Percentiles rank a stretch among this genome's conserved stretches.
Conservation (phyloP, 768 basidiomycete genomes). For the Leccinum obscurum region DNA sequence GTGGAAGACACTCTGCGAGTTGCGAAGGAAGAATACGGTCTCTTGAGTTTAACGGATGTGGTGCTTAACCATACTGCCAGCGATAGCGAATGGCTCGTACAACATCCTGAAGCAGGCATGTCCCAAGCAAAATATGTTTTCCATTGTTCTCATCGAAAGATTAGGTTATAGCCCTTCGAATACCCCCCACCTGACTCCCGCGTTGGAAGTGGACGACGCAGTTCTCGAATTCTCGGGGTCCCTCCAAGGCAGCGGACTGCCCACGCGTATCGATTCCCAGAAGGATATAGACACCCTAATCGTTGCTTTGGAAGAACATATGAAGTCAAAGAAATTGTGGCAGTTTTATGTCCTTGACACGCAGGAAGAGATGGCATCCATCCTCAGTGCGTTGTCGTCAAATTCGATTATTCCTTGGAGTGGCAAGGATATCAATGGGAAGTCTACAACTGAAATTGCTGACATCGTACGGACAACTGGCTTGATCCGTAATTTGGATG, state of each 20-base stretch:
- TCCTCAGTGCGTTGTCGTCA: constrained; percentile 38
- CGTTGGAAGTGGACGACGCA: constrained; percentile 86
- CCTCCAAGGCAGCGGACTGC: constrained; percentile 66
- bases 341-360: constrained; percentile 92
- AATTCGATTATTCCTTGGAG: constrained; percentile 54
- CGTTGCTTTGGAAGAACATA: constrained; percentile 54
- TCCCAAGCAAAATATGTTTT: not conserved
- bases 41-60: constrained; percentile 90
- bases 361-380: constrained; percentile 55
- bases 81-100: constrained; percentile 86
- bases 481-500: constrained; percentile 58
- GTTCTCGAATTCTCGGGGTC: constrained; percentile 78
- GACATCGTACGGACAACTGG: constrained; percentile 54
- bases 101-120: constrained; percentile 95
- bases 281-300: constrained; percentile 71
- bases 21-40: constrained; percentile 83
- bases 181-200: constrained; percentile 89
- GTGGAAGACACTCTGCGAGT: constrained; percentile 65
- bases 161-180: constrained; percentile 88
- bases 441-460: constrained; percentile 65
- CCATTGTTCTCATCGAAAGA: constrained; percentile 5
- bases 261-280: constrained; percentile 62
- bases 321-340: constrained; percentile 78
- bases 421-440: constrained; percentile 58
- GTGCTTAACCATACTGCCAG: constrained; percentile 98